These are phyloP conservation scores for Scheffersomyces coipomensis DNA, from an alignment of 805 yeast genomes.

Conservation along the genomic window DNA sequence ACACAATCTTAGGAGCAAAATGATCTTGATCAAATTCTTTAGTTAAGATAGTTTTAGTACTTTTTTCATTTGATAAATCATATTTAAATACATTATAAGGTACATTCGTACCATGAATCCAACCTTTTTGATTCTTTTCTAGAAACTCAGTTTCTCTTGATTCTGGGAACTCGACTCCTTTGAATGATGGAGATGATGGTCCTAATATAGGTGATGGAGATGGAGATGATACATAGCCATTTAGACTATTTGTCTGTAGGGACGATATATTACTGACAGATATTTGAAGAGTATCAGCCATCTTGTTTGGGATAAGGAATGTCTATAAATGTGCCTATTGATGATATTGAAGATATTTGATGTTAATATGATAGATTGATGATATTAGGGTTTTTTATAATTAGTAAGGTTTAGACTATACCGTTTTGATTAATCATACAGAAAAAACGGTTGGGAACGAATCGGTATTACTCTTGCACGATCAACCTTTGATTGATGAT, in stretches of 20 bases:
- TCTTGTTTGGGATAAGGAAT: too few species aligned
- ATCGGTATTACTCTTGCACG: too few species aligned
- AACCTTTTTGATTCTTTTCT: slow-evolving; percentile 8
- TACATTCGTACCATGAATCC: slow-evolving; percentile 27
- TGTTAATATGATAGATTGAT: too few species aligned
- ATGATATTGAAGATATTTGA: too few species aligned
- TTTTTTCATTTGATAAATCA: slow-evolving; percentile 9
- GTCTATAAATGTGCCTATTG: too few species aligned
- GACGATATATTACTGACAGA: background rate
- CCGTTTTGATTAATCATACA: too few species aligned
- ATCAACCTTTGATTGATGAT: too few species aligned
- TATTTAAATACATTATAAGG: slow-evolving; percentile 28
- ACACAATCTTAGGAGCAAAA: slow-evolving; percentile 19
- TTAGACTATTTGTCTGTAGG: background rate
- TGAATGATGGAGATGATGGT: background rate
- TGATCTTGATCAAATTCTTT: slow-evolving; percentile 12
- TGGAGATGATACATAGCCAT: background rate
- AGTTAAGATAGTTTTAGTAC: slow-evolving; percentile 10
- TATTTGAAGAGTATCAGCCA: too few species aligned
- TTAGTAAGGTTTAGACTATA: too few species aligned
- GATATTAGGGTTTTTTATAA: too few species aligned
- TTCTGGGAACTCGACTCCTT: background rate
- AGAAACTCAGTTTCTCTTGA: slow-evolving; percentile 5
- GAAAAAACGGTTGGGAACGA: too few species aligned
- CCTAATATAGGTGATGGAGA: slow-evolving; percentile 1